Conservation (phyloP, 768 basidiomycete species). For the Termitomyces sp. region DNA sequence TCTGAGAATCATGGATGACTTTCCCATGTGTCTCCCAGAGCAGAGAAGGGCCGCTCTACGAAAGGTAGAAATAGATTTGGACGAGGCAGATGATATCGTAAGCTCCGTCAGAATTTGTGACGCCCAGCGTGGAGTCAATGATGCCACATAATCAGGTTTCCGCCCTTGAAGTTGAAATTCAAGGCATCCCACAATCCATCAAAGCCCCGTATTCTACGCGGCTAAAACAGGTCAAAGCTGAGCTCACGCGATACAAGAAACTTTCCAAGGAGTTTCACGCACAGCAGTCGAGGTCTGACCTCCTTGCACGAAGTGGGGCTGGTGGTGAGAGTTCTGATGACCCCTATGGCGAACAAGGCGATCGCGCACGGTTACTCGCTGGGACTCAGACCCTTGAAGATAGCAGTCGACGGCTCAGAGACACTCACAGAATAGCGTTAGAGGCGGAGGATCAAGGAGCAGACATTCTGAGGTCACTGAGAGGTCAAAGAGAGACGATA, state of each 20-base stretch:
- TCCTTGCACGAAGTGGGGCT: slow-evolving; percentile 29
- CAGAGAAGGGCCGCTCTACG: slow-evolving; percentile 75
- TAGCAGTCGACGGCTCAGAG: slow-evolving; percentile 65
- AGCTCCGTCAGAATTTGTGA: slow-evolving; percentile 17
- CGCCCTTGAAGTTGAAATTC: slow-evolving; percentile 92
- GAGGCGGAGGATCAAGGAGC: slow-evolving; percentile 91
- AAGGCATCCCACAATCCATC: slow-evolving; percentile 84
- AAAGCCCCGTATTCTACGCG: slow-evolving; percentile 61
- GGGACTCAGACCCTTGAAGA: slow-evolving; percentile 73
- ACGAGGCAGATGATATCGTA: slow-evolving; percentile 94
- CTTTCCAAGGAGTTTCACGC: slow-evolving; percentile 67
- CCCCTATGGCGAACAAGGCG: slow-evolving; percentile 58
- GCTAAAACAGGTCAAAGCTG: slow-evolving; percentile 63
- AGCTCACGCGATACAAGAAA: slow-evolving; percentile 73
- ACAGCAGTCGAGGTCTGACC: slow-evolving; percentile 44
- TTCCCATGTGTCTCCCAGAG: slow-evolving; percentile 39
- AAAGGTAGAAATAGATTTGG: slow-evolving; percentile 81
- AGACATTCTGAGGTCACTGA: slow-evolving; percentile 75
- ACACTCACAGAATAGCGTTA: slow-evolving; percentile 82
- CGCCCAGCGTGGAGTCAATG: background rate
- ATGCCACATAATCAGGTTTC: slow-evolving; percentile 51
- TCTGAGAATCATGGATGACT: background rate
- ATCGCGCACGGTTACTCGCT: slow-evolving; percentile 64
- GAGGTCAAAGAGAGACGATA: slow-evolving; percentile 86
- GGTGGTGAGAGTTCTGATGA: slow-evolving; percentile 48